Conservation (phyloP, 768 basidiomycete species). For the Termitomyces sp. region DNA sequence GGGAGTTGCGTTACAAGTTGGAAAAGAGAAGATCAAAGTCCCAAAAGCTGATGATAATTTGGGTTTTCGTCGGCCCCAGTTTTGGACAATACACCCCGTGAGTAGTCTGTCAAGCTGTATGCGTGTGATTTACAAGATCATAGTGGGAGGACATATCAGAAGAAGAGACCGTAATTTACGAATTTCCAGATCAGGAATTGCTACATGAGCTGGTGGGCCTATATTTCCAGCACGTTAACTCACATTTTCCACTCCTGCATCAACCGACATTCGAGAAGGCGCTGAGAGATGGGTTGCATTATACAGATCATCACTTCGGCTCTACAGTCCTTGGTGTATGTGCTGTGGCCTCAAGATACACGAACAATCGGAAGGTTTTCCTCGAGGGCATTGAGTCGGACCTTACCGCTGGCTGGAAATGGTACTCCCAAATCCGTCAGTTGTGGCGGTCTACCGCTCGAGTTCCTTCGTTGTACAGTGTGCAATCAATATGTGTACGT, state of each 20-base stretch:
- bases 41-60: slow-evolving; percentile 1
- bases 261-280: slow-evolving; percentile 59
- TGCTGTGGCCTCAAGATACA: slow-evolving; percentile 58
- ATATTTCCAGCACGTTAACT: slow-evolving; percentile 58
- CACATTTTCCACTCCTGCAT: slow-evolving; percentile 62
- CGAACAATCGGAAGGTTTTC: slow-evolving; percentile 46
- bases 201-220: slow-evolving; percentile 47
- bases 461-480: slow-evolving; percentile 60
- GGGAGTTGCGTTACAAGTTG: slow-evolving; percentile 18
- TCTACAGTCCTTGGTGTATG: slow-evolving; percentile 61
- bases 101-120: slow-evolving; percentile 1
- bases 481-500: slow-evolving; percentile 66
- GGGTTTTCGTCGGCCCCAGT: slow-evolving; percentile 12
- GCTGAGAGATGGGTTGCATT: slow-evolving; percentile 45
- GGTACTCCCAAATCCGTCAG: slow-evolving; percentile 59
- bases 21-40: slow-evolving; percentile 10
- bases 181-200: slow-evolving; percentile 51
- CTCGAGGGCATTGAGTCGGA: slow-evolving; percentile 34
- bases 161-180: slow-evolving; percentile 22
- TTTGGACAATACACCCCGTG: slow-evolving; percentile 19
- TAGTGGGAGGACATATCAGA: slow-evolving; percentile 39
- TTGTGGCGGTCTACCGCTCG: slow-evolving; percentile 57
- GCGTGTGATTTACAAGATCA: slow-evolving; percentile 1
- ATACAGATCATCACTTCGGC: slow-evolving; percentile 50
- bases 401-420: slow-evolving; percentile 59